These are phyloP conservation scores for Leersia perrieri DNA, from an alignment of 176 grass and related monocot species.

Conservation along the genomic window DNA sequence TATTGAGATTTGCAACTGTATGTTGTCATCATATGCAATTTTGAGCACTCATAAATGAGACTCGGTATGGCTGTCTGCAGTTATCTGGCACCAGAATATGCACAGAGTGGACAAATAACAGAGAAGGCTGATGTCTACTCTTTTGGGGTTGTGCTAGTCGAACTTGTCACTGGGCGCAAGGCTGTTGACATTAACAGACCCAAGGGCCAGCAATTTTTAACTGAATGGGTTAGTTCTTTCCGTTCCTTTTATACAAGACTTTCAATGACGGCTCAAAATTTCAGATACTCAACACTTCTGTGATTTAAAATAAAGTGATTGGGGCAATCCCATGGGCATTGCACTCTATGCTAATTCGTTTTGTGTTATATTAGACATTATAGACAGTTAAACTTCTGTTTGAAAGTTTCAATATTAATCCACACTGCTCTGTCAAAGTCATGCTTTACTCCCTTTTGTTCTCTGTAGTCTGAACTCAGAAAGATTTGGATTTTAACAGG, in stretches of 20 bases:
- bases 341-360: neutral
- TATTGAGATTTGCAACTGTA: neutral
- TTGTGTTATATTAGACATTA: neutral
- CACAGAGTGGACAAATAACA: constrained; percentile 94
- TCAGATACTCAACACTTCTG: neutral
- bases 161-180: constrained; percentile 92
- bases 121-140: constrained; percentile 98
- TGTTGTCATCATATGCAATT: neutral
- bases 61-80: constrained; percentile 33
- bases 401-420: neutral
- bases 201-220: constrained; percentile 94
- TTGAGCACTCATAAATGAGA: neutral
- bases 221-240: constrained; percentile 85
- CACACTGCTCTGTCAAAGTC: neutral
- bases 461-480: constrained; percentile 1
- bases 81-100: constrained; percentile 91
- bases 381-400: neutral
- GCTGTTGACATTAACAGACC: constrained; percentile 95
- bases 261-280: neutral
- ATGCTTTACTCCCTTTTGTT: neutral
- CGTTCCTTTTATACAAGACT: neutral
- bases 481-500: constrained; percentile 43
- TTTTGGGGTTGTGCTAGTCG: constrained; percentile 93
- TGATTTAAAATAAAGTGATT: neutral
- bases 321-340: neutral